These are phyloP conservation scores for Ogataea neopini DNA, from an alignment of 805 yeast species.

Conservation along the genomic window DNA sequence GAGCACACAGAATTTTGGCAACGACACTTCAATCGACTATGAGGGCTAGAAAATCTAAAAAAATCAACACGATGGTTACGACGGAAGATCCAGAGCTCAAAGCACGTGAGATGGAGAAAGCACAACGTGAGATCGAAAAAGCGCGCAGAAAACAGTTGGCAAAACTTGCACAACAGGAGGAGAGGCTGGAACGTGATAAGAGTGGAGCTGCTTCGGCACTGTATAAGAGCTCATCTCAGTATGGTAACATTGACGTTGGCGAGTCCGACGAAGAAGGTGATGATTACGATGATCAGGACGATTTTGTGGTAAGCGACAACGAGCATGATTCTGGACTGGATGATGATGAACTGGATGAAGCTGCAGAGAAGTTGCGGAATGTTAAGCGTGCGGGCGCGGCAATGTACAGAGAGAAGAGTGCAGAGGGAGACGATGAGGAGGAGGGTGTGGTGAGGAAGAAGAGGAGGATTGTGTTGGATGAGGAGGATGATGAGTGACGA, in stretches of 20 bases:
- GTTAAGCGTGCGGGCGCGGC: slow-evolving; percentile 58
- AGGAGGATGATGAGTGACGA: slow-evolving; percentile 46
- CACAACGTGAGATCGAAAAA: slow-evolving; percentile 61
- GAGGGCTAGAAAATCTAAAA: slow-evolving; percentile 46
- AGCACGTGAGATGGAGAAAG: slow-evolving; percentile 66
- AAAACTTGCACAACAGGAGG: slow-evolving; percentile 55
- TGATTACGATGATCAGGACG: slow-evolving; percentile 35
- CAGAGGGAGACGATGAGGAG: slow-evolving; percentile 49
- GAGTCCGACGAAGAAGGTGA: slow-evolving; percentile 39
- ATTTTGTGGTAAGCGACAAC: slow-evolving; percentile 40
- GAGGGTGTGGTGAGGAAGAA: slow-evolving; percentile 44
- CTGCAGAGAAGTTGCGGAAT: slow-evolving; percentile 58
- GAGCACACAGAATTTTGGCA: slow-evolving; percentile 78
- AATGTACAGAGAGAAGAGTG: slow-evolving; percentile 45
- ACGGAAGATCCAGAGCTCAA: slow-evolving; percentile 68
- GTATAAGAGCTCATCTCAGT: slow-evolving; percentile 7
- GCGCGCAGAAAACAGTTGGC: slow-evolving; percentile 63
- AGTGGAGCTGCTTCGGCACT: slow-evolving; percentile 13
- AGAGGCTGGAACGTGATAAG: slow-evolving; percentile 48
- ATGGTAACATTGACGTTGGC: slow-evolving; percentile 40
- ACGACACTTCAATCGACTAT: slow-evolving; percentile 58
- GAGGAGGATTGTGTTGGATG: slow-evolving; percentile 50
- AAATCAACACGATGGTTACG: slow-evolving; percentile 51
- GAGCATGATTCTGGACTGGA: slow-evolving; percentile 34
- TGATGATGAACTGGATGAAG: slow-evolving; percentile 46